Conservation (phyloP, 1,284 basidiomycete species). For the Irpex rosettiformis region DNA sequence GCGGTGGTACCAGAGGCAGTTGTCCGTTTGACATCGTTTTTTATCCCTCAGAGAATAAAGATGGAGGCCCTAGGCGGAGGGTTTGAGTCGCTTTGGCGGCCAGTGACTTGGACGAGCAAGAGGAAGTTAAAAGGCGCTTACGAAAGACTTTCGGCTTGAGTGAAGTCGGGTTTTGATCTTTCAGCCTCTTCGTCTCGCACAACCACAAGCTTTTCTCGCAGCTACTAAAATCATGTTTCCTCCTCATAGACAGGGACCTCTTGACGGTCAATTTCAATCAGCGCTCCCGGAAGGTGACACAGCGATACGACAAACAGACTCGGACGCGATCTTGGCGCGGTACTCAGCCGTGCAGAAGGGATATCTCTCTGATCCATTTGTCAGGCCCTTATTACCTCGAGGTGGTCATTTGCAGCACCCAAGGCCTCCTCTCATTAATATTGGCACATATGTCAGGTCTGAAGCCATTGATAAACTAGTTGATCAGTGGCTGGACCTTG, state of each 20-base stretch:
- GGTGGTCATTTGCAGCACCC: slow-evolving; percentile 54
- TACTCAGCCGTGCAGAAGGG: slow-evolving; percentile 76
- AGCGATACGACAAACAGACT: slow-evolving; percentile 69
- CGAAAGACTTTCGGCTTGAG: too few species aligned
- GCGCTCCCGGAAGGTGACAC: slow-evolving; percentile 41
- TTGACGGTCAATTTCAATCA: slow-evolving; percentile 2
- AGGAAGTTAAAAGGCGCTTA: not conserved
- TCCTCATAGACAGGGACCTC: slow-evolving; percentile 6
- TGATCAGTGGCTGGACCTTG: slow-evolving; percentile 59
- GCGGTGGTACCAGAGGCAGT: slow-evolving; percentile 40
- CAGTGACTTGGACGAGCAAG: not conserved
- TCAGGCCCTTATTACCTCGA: slow-evolving; percentile 59
- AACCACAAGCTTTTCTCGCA: not conserved
- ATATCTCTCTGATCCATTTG: slow-evolving; percentile 76
- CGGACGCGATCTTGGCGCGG: slow-evolving; percentile 73
- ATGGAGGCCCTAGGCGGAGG: not conserved
- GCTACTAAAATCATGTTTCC: slow-evolving; percentile 4
- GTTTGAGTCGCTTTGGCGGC: not conserved
- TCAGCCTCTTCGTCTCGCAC: not conserved
- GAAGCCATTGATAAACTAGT: slow-evolving; percentile 80
- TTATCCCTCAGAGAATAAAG: not conserved
- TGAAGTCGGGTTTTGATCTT: not conserved
- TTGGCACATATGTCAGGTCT: slow-evolving; percentile 89
- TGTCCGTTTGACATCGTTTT: slow-evolving; percentile 16
- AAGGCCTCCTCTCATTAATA: slow-evolving; percentile 88